Percentiles rank a stretch among this genome's conserved stretches.
phyloP scores from a whole-genome alignment of 2,329 filamentous ascomycete genomes.

The Cladosporium austrohemisphaericum region DNA sequence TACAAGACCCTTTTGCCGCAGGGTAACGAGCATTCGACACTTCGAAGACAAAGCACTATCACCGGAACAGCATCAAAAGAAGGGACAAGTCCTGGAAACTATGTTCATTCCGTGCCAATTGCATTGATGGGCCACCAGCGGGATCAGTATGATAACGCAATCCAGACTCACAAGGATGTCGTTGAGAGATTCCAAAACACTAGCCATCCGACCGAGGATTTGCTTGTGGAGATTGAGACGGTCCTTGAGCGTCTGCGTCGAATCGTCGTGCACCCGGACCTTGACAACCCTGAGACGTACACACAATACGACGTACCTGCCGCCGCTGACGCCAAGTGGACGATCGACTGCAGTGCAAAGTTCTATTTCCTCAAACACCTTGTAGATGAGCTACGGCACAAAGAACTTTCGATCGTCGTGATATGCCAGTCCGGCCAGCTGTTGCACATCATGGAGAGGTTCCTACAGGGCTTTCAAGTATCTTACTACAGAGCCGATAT shows the following conservation, averaged over 20 bases:
- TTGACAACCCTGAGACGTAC: slow-evolving; percentile 31
- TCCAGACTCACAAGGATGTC: slow-evolving; percentile 22
- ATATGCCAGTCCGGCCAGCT: slow-evolving; percentile 28
- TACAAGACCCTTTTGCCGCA: slow-evolving; percentile 32
- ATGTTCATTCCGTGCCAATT: slow-evolving; percentile 28
- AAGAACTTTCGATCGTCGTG: slow-evolving; percentile 29
- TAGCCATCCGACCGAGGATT: slow-evolving; percentile 15
- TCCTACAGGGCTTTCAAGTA: slow-evolving; percentile 28
- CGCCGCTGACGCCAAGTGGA: slow-evolving; percentile 32
- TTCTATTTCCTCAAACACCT: slow-evolving; percentile 35
- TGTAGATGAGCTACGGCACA: slow-evolving; percentile 25
- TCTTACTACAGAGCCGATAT: slow-evolving; percentile 10
- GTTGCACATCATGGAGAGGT: slow-evolving; percentile 32
- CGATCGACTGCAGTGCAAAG: slow-evolving; percentile 34
- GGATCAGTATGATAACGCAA: slow-evolving; percentile 29
- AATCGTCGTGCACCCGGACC: slow-evolving; percentile 33
- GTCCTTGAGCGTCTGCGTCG: slow-evolving; percentile 27
- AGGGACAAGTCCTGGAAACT: slow-evolving; percentile 4
- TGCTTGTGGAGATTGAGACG: slow-evolving; percentile 22
- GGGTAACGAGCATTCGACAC: slow-evolving; percentile 1
- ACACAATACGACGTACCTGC: slow-evolving; percentile 27
- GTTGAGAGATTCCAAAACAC: slow-evolving; percentile 27
- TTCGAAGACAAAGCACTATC: slow-evolving; percentile 13
- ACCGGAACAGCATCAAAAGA: slow-evolving; percentile 10
- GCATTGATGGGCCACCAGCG: slow-evolving; percentile 29